Percentiles rank a stretch among this genome's conserved stretches.
Evolutionary conservation across 257 asterid species (phyloP).

Genomic region (Lithospermum erythrorhizon): DNA sequence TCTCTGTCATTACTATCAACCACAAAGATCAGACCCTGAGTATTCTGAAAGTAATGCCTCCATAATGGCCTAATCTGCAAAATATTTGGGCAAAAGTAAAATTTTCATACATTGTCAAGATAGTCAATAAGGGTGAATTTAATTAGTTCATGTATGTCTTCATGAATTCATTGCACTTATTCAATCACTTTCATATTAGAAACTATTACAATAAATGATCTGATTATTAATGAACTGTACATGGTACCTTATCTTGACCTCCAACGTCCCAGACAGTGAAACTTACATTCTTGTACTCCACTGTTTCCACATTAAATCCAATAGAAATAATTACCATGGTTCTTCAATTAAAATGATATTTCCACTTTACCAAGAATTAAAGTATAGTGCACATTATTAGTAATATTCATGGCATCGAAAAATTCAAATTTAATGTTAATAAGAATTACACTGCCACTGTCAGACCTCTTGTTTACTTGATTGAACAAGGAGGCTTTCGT

Average conservation of each 20-base stretch:
- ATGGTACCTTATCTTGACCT: slow-evolving; percentile 39
- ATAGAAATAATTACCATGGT: not conserved
- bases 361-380: too few relatives aligned
- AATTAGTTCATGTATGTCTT: too few relatives aligned
- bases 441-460: too few relatives aligned
- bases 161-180: too few relatives aligned
- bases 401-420: too few relatives aligned
- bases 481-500: too few relatives aligned
- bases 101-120: not conserved
- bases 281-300: slow-evolving; percentile 35
- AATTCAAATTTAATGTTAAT: too few relatives aligned
- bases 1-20: slow-evolving; percentile 40
- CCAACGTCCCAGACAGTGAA: slow-evolving; percentile 50
- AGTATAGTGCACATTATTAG: too few relatives aligned
- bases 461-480: too few relatives aligned
- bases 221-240: not conserved
- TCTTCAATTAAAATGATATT: not conserved
- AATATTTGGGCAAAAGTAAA: not conserved
- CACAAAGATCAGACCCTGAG: slow-evolving; percentile 40
- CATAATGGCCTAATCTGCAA: slow-evolving; percentile 35
- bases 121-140: too few relatives aligned
- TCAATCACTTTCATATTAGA: too few relatives aligned
- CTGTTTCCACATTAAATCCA: slow-evolving; percentile 47
- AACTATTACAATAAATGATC: not conserved
- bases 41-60: slow-evolving; percentile 40